Base-by-base conservation (phyloP, 345 rosid species). In the Linum tenue region DNA sequence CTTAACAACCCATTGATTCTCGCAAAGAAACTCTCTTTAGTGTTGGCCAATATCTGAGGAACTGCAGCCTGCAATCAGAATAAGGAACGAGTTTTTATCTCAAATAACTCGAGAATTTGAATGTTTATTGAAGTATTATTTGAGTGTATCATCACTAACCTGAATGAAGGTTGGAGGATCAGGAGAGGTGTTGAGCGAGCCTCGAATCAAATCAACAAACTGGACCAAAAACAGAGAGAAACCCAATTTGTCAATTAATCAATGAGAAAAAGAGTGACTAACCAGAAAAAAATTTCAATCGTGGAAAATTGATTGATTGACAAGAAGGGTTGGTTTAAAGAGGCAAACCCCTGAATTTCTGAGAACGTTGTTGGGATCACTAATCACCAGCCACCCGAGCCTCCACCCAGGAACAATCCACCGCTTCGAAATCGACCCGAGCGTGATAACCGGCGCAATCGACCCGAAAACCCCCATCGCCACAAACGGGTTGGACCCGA, bases 341-440 rank as follows among this genome's bases (percentile, higher is more conserved):
- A 55, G 7, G 39, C 67, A 55, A 57, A 80, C 88, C 82, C 81
- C 72, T 16, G 77, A 63, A 22, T 79, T 17, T 70, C 69, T 64
- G 22, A 81, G 72, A 48, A 72, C 59, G 57, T 79, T 81, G 55
- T 67, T 41, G 3, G 86, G 82, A 64, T 84, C 91, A 43, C 58
- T 73, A 31, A 67, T 53, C 0, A 68, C 86, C 0, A 86, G 62
- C 91, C 96, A 88, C 22, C 89, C 82, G 58, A 83, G 66, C 59
- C 81, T 68, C 91, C 90, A 88, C 4, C 89, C 84, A 44, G 85
- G 96, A 59, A 86, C 88, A 22, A 77, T 67, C 84, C 82, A 86
- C 70, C 83, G 81, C 68, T 88, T 88, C 1, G 88, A 86, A 66
- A 86, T 64, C 8, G 91, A 87, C 15, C 88, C 89, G 1, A 84